Conservation (phyloP, 768 basidiomycete species). For the Leccinellum albellum region DNA sequence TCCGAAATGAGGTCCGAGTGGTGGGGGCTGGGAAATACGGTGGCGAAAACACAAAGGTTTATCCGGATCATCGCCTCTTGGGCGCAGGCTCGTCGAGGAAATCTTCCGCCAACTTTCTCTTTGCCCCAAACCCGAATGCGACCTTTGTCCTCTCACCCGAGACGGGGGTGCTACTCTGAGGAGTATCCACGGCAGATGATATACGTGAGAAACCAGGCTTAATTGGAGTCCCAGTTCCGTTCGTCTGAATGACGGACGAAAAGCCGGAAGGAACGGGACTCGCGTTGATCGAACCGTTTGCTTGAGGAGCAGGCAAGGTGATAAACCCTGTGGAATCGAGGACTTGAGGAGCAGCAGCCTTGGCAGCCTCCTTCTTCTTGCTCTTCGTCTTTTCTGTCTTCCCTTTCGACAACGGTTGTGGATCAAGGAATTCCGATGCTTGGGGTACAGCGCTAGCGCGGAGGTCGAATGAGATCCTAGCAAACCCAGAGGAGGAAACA, state of each 20-base stretch:
- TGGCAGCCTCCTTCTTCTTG: conserved; percentile 68
- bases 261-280: conserved; percentile 45
- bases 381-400: conserved; percentile 81
- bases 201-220: conserved; percentile 78
- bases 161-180: conserved; percentile 47
- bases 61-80: conserved; percentile 43
- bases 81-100: conserved; percentile 60
- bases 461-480: conserved; percentile 1
- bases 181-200: conserved; percentile 46
- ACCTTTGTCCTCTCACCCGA: conserved; percentile 69
- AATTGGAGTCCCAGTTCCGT: conserved; percentile 51
- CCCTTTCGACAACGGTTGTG: conserved; percentile 76
- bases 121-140: conserved; percentile 71
- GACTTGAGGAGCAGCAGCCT: conserved; percentile 41
- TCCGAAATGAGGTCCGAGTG: neutral
- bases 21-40: neutral
- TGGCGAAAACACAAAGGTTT: neutral
- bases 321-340: conserved; percentile 62
- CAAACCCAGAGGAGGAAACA: neutral
- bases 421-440: conserved; percentile 73
- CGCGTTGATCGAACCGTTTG: conserved; percentile 37
- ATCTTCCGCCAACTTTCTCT: conserved; percentile 77
- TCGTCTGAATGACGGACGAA: conserved; percentile 24
- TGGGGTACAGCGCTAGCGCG: conserved; percentile 77
- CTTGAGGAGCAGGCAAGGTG: conserved; percentile 60